Evolutionary conservation across 192 early-diverging fungal species (phyloP), one percentile per base, ranked within the genome.

Genomic region (Gryganskiella cystojenkinii): DNA sequence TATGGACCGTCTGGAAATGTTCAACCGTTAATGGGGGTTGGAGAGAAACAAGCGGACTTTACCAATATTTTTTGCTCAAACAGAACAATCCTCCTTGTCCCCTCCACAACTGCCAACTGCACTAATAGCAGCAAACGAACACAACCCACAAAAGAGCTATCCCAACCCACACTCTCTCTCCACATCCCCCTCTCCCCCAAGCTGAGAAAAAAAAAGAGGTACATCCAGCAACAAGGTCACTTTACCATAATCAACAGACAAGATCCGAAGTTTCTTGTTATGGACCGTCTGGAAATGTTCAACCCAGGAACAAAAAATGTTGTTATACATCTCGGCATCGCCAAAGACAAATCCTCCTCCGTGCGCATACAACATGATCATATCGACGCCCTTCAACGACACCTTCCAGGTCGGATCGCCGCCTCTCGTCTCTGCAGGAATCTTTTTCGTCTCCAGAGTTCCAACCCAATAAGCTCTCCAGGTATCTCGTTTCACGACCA

Each of bases 251-350:
- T 78, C 66, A 9, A 78, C 54, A 2, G 74, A 78, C 2, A 78
- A 45, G 56, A 78, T 78, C 19, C 74, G 59, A 19, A 78, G 47
- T 13, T 28, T 78, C 66, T 78, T 78, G 66, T 69, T 69, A 33
- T 78, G 74, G 53, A 78, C 66, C 27, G 50, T 59, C 53, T 78
- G 68, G 33, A 78, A 78, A 56, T 78, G 74, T 14, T 78, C 22
- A 4, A 78, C 74, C 74, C 74, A 78, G 4, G 74, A 78, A 44
- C 74, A 78, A 58, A 78, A 69, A 55, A 78, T 78, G 37, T 78
- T 78, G 61, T 78, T 78, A n/a, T 78, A 78, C 74, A 78, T 78
- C 66, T 78, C 74, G 17, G 74, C 74, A 47, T 78, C 74, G 13
- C 74, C 74, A 64, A 69, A 78, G 46, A 78, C 74, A 45, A 78